Percentiles rank a stretch among this genome's conserved stretches.
phyloP scores from a whole-genome alignment of 1,139 yeast genomes.

The Suhomyces guaymorum region DNA sequence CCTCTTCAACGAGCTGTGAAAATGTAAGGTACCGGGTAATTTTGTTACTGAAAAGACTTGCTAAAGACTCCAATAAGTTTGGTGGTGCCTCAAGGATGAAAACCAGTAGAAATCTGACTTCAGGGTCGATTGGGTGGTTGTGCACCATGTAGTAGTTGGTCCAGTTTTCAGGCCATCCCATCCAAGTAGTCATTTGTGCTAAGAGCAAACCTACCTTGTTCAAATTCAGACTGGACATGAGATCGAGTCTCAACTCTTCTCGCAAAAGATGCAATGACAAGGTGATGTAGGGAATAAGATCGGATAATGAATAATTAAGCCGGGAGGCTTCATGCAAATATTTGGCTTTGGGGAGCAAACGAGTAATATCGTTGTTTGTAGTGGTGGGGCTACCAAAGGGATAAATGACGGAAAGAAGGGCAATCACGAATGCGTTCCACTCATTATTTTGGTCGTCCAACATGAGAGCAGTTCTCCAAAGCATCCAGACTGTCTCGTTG shows the following conservation, averaged over 20 bases:
- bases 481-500: conserved; percentile 57
- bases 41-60: conserved; percentile 48
- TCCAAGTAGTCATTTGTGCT: conserved; percentile 63
- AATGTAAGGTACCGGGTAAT: conserved; percentile 62
- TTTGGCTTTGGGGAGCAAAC: conserved; percentile 40
- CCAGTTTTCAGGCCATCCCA: conserved; percentile 81
- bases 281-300: conserved; percentile 61
- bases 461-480: conserved; percentile 63
- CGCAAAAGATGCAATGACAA: conserved; percentile 71
- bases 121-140: conserved; percentile 23
- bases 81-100: conserved; percentile 55
- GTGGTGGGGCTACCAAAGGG: conserved; percentile 35
- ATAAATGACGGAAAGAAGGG: conserved; percentile 49
- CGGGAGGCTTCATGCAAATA: conserved; percentile 28
- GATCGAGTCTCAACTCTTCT: conserved; percentile 70
- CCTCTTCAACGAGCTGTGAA: conserved; percentile 68
- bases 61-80: conserved; percentile 52
- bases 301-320: conserved; percentile 42
- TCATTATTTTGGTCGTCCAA: conserved; percentile 47
- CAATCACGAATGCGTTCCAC: conserved; percentile 62
- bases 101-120: conserved; percentile 38
- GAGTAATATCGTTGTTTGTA: conserved; percentile 38
- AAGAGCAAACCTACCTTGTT: conserved; percentile 52
- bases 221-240: conserved; percentile 40
- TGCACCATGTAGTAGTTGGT: conserved; percentile 51